A percentile compares a stretch with the other conserved stretches of the same genome.
Evolutionary conservation across 257 asterid genomes (phyloP).

Genomic region (Mentha longifolia): DNA sequence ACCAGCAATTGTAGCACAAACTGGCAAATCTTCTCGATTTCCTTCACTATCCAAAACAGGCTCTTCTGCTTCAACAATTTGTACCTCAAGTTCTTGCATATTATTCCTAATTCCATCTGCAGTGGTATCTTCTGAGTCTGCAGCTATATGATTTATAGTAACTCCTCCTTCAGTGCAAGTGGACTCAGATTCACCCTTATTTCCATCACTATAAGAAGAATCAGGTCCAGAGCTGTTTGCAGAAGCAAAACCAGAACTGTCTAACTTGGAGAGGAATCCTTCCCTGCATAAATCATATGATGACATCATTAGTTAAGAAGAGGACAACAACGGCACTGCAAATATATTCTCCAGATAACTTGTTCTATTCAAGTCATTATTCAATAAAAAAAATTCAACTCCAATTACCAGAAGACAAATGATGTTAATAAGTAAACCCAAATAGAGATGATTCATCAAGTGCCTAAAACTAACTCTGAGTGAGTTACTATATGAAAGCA

Average conservation of each 20-base stretch:
- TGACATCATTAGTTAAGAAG: neutral
- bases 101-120: slow-evolving; percentile 26
- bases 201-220: slow-evolving; percentile 38
- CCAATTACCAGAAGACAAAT: neutral
- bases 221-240: slow-evolving; percentile 38
- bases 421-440: neutral
- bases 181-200: slow-evolving; percentile 42
- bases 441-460: slow-evolving; percentile 8
- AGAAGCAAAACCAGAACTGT: slow-evolving; percentile 42
- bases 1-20: slow-evolving; percentile 25
- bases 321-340: slow-evolving; percentile 5
- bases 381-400: neutral
- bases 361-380: slow-evolving; percentile 13
- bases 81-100: slow-evolving; percentile 26
- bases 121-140: slow-evolving; percentile 20
- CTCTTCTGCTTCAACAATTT: slow-evolving; percentile 33
- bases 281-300: slow-evolving; percentile 56
- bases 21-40: slow-evolving; percentile 34
- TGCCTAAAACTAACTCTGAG: neutral
- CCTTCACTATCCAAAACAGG: slow-evolving; percentile 34
- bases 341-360: neutral
- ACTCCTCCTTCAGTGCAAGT: slow-evolving; percentile 44
- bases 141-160: slow-evolving; percentile 24
- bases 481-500: neutral
- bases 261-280: slow-evolving; percentile 77